Base-by-base conservation (phyloP, 306 rosid genomes). In the Carpinus fangiana region DNA sequence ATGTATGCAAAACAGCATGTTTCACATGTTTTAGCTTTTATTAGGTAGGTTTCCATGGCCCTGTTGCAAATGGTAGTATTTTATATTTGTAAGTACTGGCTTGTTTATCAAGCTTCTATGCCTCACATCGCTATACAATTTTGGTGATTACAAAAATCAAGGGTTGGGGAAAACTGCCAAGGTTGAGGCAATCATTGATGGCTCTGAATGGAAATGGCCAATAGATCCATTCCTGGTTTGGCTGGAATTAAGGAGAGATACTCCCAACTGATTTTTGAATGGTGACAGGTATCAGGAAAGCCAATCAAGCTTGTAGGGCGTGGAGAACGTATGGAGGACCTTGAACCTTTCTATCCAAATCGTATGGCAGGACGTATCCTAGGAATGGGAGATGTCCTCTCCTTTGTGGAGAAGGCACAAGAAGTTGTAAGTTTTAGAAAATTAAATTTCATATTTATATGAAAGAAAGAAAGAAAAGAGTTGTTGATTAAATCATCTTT, bases 301-400 rank as follows among this genome's bases (percentile, higher is more conserved):
- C 99, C 99, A 76, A 93, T 95, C 79, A 95, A 95, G 87, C 96
- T 95, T 75, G 99, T 95, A 61, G 99, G 99, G 36, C 88, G 97
- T 38, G 99, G 99, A 81, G 99, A 95, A 82, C 93, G 97, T 73
- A 95, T 95, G 91, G 99, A 95, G 69, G 99, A 95, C 87, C 99
- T 95, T 70, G 99, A 95, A 82, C 99, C 97, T 73, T 95, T 95
- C 86, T 95, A 95, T 81, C 99, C 99, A 0, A 97, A 95, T 54
- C 92, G 99, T 76, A 95, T 93, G 99, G 99, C 99, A 7, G 99
- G 99, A 78, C 93, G 99, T 13, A 90, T 95, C 83, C 83, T 95
- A 73, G 99, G 99, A 84, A 95, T 95, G 99, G 98, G 99, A 80
- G 99, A 95, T 73, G 96, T 95, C 79, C 96, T 95, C 57, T 95